Evolutionary conservation across 306 rosid genomes (phyloP), one percentile per base, ranked within the genome.

Genomic region (Inga laurina): DNA sequence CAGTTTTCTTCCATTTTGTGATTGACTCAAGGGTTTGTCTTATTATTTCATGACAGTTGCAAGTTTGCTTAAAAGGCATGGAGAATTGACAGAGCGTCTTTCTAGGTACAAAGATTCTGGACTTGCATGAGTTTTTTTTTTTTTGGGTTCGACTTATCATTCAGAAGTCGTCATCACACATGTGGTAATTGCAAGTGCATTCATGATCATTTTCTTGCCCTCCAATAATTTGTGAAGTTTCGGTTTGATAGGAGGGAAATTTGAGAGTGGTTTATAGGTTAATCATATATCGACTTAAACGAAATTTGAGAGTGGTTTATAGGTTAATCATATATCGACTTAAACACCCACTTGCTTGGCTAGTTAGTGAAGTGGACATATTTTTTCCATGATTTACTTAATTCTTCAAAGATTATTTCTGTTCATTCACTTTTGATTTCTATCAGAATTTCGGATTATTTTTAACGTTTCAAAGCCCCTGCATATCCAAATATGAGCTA

Each of bases 21-120:
- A 70, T 83, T 74, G 49, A 59, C 24, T 24, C 54, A 43, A 81
- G 80, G 52, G 22, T 56, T 64, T 54, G 83, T 84, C 72, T 76
- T 81, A 24, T 88, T 83, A 83, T 76, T 86, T 2, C 75, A 41
- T 91, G 74, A 59, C 93, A 94, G 98, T 91, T 86, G 87, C 91
- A 72, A 88, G 90, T 86, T 84, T 88, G 87, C 93, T 91, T 82
- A 97, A 94, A 90, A 87, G 95, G 77, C 99, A 97, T 76, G 90
- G 91, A 11, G 92, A 91, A 61, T 88, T 97, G 88, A 78, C 92
- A 0, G 97, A 97, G 88, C 99, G 95, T 59, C 91, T 97, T 81
- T 89, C 99, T 57, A 92, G 99, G 99, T 94, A 85, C 41, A 71
- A 39, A 37, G 39, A 73, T 19, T 56, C 68, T 78, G 52, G 21